A percentile compares a stretch with the other conserved stretches of the same genome.
Conservation (phyloP, 257 asterid species). For the Asclepias syriaca region DNA sequence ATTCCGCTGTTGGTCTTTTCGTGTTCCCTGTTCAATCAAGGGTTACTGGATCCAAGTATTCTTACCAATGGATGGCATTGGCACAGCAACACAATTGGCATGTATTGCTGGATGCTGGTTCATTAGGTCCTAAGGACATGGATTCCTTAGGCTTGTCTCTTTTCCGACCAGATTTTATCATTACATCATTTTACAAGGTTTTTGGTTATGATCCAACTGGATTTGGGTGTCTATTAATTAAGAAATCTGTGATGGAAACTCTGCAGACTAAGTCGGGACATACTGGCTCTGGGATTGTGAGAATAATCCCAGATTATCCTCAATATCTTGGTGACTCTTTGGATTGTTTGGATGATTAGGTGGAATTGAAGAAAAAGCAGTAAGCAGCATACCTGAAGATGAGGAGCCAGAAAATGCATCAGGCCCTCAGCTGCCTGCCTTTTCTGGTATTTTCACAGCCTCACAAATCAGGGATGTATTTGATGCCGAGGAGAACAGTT, state of each 20-base stretch:
- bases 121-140: conserved; percentile 37
- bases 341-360: conserved; percentile 23
- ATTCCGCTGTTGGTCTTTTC: conserved; percentile 29
- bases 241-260: conserved; percentile 30
- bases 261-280: conserved; percentile 26
- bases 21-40: conserved; percentile 37
- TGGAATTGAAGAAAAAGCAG: conserved; percentile 13
- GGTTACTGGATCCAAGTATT: conserved; percentile 31
- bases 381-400: conserved; percentile 2
- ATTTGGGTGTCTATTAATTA: conserved; percentile 30
- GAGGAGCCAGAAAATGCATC: conserved; percentile 14
- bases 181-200: conserved; percentile 30
- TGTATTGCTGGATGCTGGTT: conserved; percentile 32
- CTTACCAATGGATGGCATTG: conserved; percentile 35
- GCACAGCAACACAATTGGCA: conserved; percentile 37
- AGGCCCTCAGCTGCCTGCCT: conserved; percentile 19
- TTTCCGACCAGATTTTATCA: conserved; percentile 31
- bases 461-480: conserved; percentile 28
- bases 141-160: conserved; percentile 32
- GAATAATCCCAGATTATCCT: conserved; percentile 24
- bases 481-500: conserved; percentile 27
- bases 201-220: conserved; percentile 31
- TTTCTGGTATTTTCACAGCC: conserved; percentile 26
- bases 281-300: conserved; percentile 29
- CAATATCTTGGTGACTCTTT: conserved; percentile 22